phyloP scores from a whole-genome alignment of 78 protist genomes.

The Polysphondylium violaceum region DNA sequence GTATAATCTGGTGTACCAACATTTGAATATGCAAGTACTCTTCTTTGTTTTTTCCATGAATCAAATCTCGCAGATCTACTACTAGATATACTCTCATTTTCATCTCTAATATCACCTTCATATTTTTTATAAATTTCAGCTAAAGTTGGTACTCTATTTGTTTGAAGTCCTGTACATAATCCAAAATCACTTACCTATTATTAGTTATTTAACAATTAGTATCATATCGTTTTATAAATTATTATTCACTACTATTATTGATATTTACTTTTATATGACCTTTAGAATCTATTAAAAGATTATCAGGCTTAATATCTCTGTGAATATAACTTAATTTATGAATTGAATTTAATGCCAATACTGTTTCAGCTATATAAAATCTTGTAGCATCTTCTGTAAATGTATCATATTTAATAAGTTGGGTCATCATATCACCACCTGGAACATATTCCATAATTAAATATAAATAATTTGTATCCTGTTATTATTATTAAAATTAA shows the following conservation, averaged over 20 bases:
- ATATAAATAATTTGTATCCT: conserved; percentile 86
- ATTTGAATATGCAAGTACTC: conserved; percentile 85
- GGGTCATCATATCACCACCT: conserved; percentile 94
- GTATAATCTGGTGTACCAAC: conserved; percentile 96
- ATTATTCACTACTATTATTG: too few relatives aligned
- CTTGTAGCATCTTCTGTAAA: conserved; percentile 86
- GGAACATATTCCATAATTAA: conserved; percentile 90
- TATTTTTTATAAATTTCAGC: conserved; percentile 77
- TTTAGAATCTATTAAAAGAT: conserved; percentile 86
- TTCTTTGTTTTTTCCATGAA: conserved; percentile 83
- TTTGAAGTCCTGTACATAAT: conserved; percentile 84
- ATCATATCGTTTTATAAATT: background rate
- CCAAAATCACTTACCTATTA: conserved; percentile 94
- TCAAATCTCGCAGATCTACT: conserved; percentile 75
- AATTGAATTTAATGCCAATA: conserved; percentile 89
- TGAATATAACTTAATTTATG: conserved; percentile 90
- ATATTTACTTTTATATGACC: conserved; percentile 67
- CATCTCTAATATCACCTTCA: conserved; percentile 51
- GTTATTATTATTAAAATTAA: background rate
- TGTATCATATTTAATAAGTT: conserved; percentile 84
- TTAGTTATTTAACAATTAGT: conserved; percentile 6
- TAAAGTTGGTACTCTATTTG: conserved; percentile 80
- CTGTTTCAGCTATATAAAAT: conserved; percentile 93
- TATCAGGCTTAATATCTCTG: conserved; percentile 92
- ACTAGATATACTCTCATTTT: conserved; percentile 32